A percentile compares a stretch with the other conserved stretches of the same genome.
Evolutionary conservation across 2,329 filamentous ascomycete species (phyloP).

Genomic region (Fonsecaea monophora): DNA sequence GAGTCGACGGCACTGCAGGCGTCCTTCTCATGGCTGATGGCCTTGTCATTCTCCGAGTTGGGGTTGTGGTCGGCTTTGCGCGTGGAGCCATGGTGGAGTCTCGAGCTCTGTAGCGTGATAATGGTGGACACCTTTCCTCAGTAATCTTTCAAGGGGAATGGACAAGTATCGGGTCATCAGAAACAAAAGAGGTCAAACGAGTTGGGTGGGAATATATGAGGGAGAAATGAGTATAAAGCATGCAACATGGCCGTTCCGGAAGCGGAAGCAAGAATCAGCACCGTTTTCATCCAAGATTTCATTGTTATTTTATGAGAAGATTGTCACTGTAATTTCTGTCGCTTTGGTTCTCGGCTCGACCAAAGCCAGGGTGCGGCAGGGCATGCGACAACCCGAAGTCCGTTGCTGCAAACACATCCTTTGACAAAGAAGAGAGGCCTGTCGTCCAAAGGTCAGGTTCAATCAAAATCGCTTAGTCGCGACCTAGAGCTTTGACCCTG

Average conservation of each 20-base stretch:
- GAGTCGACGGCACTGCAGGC: not conserved
- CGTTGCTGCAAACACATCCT: not conserved
- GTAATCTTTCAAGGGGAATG: not conserved
- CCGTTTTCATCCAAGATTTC: constrained; percentile 25
- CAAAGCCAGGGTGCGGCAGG: not conserved
- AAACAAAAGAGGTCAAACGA: constrained; percentile 12
- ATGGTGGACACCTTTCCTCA: not conserved
- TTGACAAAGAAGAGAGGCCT: not conserved
- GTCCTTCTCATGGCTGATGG: constrained; percentile 16
- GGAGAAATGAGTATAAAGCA: constrained; percentile 8
- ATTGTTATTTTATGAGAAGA: constrained; percentile 14
- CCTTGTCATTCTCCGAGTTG: constrained; percentile 16
- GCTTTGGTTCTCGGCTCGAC: constrained; percentile 1
- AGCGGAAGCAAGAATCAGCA: constrained; percentile 15
- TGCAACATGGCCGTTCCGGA: constrained; percentile 20
- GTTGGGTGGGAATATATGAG: constrained; percentile 17
- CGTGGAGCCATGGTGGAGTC: not conserved
- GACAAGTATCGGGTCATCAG: not conserved
- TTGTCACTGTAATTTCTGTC: constrained; percentile 8
- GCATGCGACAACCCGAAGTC: not conserved
- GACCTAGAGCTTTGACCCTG: constrained; percentile 32
- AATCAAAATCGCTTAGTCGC: not conserved
- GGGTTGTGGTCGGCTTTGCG: not conserved
- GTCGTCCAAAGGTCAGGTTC: not conserved
- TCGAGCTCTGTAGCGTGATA: not conserved